A percentile compares a stretch with the other conserved stretches of the same genome.
phyloP scores from a whole-genome alignment of 2,329 filamentous ascomycete species.

The Elsinoe fawcettii region DNA sequence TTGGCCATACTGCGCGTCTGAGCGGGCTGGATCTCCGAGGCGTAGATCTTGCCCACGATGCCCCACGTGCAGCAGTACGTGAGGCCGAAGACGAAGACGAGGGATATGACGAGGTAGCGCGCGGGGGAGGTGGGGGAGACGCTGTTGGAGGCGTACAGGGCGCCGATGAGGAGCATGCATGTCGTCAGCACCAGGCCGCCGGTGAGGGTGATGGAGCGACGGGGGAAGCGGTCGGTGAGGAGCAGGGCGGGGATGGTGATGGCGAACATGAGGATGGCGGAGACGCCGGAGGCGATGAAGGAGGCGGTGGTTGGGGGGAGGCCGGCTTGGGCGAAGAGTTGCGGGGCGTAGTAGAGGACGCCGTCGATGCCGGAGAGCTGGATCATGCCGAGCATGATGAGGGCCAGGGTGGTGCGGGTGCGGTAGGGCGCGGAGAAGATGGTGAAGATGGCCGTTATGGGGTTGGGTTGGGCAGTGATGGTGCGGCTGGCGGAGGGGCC shows the following conservation, averaged over 20 bases:
- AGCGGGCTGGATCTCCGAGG: slow-evolving; percentile 49
- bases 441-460: slow-evolving; percentile 21
- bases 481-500: slow-evolving; percentile 21
- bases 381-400: slow-evolving; percentile 52
- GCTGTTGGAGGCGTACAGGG: slow-evolving; percentile 39
- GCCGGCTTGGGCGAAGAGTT: slow-evolving; percentile 51
- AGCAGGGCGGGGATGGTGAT: slow-evolving; percentile 48
- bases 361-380: slow-evolving; percentile 58
- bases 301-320: slow-evolving; percentile 43
- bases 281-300: slow-evolving; percentile 53
- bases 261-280: slow-evolving; percentile 48
- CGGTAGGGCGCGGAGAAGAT: slow-evolving; percentile 28
- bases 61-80: slow-evolving; percentile 45
- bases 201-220: slow-evolving; percentile 46
- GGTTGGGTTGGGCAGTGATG: slow-evolving; percentile 12
- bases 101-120: slow-evolving; percentile 43
- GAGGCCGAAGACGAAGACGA: slow-evolving; percentile 43
- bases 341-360: slow-evolving; percentile 51
- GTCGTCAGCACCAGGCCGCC: slow-evolving; percentile 45
- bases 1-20: slow-evolving; percentile 48
- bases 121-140: slow-evolving; percentile 22
- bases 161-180: slow-evolving; percentile 49
- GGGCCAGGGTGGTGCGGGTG: slow-evolving; percentile 43
- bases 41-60: slow-evolving; percentile 50
- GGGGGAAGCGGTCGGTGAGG: slow-evolving; percentile 49